Percentiles rank a stretch among this genome's conserved stretches.
These are phyloP conservation scores for Geranomyces michiganensis DNA, from an alignment of 192 early-diverging fungal genomes.

Conservation along the genomic window DNA sequence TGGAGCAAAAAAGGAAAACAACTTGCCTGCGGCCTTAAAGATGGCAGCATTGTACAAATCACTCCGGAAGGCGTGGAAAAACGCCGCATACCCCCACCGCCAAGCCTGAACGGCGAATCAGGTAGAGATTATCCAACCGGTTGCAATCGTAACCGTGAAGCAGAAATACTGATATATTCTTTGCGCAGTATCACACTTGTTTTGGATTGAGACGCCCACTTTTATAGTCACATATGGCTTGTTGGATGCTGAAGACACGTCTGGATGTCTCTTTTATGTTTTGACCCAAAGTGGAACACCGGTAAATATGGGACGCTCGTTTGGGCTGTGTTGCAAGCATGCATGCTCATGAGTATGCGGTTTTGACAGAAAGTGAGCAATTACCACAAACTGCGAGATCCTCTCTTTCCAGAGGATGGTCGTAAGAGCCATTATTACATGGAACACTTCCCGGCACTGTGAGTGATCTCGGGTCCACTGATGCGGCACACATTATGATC, in stretches of 20 bases:
- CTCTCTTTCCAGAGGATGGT: slow-evolving; percentile 56
- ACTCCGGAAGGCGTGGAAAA: slow-evolving; percentile 66
- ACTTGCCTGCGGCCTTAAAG: slow-evolving; percentile 71
- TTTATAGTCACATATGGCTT: slow-evolving; percentile 71
- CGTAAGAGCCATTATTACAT: slow-evolving; percentile 63
- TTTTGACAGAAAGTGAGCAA: slow-evolving; percentile 28
- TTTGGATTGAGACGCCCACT: slow-evolving; percentile 75
- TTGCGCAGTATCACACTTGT: slow-evolving; percentile 60
- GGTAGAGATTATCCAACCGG: too few species aligned
- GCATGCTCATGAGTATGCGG: too few species aligned
- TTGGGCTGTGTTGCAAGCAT: too few species aligned
- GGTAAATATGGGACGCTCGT: background rate
- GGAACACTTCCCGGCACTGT: slow-evolving; percentile 61
- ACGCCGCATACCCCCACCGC: slow-evolving; percentile 54
- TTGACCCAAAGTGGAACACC: slow-evolving; percentile 50
- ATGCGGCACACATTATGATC: background rate
- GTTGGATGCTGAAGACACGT: slow-evolving; percentile 44
- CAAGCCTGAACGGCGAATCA: background rate
- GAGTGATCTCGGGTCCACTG: slow-evolving; percentile 18
- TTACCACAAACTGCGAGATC: slow-evolving; percentile 60
- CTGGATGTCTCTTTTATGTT: slow-evolving; percentile 43
- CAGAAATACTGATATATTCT: too few species aligned
- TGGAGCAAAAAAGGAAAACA: slow-evolving; percentile 94
- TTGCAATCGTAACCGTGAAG: too few species aligned
- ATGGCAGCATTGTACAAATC: slow-evolving; percentile 64